Evolutionary conservation across 352 stramenopile genomes (phyloP).

Genomic region (Phytophthora foliorum): DNA sequence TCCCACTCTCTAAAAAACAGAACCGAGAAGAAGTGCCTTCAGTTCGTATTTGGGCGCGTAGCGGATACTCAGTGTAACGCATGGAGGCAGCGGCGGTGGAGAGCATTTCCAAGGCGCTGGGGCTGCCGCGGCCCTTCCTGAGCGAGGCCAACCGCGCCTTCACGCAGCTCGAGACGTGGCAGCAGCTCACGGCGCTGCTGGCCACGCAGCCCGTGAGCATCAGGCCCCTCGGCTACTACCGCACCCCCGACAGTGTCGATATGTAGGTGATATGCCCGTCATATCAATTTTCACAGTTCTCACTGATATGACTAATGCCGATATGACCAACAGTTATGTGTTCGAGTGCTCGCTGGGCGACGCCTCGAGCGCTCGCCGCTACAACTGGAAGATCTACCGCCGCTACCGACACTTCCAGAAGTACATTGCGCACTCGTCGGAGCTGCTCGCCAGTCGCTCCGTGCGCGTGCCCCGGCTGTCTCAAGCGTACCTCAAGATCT

Average conservation of each 20-base stretch:
- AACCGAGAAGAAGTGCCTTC: conserved; percentile 16
- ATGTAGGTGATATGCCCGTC: conserved; percentile 70
- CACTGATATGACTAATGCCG: background rate
- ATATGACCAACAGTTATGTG: conserved; percentile 61
- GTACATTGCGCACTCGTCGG: conserved; percentile 71
- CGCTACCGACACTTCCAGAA: conserved; percentile 89
- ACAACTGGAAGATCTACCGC: conserved; percentile 85
- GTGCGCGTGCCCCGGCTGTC: conserved; percentile 74
- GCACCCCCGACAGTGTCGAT: conserved; percentile 79
- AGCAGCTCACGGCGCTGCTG: conserved; percentile 62
- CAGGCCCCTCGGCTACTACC: conserved; percentile 82
- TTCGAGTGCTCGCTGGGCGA: conserved; percentile 73
- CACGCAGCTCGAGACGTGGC: conserved; percentile 68
- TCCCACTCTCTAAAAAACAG: conserved; percentile 23
- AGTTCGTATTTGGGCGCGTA: conserved; percentile 14
- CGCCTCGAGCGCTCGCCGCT: conserved; percentile 32
- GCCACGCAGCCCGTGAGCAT: conserved; percentile 58
- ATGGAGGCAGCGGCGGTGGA: conserved; percentile 61
- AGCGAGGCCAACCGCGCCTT: conserved; percentile 74
- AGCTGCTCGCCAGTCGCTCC: conserved; percentile 49
- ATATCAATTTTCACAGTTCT: background rate
- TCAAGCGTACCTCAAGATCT: conserved; percentile 85
- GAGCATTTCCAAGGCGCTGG: conserved; percentile 61
- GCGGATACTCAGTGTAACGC: background rate
- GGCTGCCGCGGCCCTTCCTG: conserved; percentile 69